Evolutionary conservation across 1,284 basidiomycete species (phyloP), one percentile per base, ranked within the genome.

Genomic region (Butyriboletus appendiculatus): DNA sequence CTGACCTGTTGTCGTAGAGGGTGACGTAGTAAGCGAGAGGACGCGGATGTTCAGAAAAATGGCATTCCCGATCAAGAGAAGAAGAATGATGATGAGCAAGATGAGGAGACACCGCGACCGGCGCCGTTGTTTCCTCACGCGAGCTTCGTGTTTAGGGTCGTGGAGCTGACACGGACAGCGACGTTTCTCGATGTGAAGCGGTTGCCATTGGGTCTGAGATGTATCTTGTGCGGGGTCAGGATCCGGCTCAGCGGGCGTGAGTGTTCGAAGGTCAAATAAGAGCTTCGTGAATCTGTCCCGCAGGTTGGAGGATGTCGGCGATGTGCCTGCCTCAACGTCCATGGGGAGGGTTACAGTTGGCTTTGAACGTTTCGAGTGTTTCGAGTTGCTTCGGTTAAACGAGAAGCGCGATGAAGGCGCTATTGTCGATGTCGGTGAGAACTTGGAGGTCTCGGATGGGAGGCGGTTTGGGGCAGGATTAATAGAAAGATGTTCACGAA

Each of bases 41-140:
- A 77, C 65, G 48, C 73, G 74, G 18, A 75, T 57, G 58, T 79
- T 71, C 52, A 81, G 63, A 55, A 75, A 72, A 43, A 75, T 57
- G 32, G 64, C 52, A 61, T 81, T 75, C 16, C 70, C 73, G 32
- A 80, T 66, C 24, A 81, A 66, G 50, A 75, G 70, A 30, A 81
- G 67, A 26, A 81, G 64, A 34, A 81, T 46, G 48, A 79, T 54
- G 48, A 76, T 59, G 47, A 79, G 60, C 2, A 71, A 52, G 35
- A 67, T 33, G 57, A 77, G 59, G 58, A 77, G 60, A 45, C 63
- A 69, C 37, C 56, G 52, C 56, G 65, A 62, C 63, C 62, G 60
- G 59, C 69, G 68, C 48, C 59, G 69, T 53, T 63, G 70, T 55
- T 64, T 70, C 62, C 68, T 73, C 52, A 59, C 52, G 32, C 59